Conservation (phyloP, 2,329 filamentous ascomycete species). For the Monilinia fructigena region DNA sequence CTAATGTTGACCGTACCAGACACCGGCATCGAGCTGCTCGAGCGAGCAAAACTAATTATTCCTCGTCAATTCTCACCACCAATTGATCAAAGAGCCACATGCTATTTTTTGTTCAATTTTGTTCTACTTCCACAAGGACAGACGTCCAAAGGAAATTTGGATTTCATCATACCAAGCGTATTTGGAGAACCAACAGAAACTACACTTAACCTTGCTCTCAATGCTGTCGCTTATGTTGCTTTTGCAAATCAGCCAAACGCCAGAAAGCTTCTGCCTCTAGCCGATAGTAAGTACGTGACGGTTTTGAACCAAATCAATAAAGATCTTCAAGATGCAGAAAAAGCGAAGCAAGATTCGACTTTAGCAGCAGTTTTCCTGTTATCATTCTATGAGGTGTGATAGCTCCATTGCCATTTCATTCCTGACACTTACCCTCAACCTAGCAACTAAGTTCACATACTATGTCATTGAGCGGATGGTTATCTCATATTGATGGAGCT, state of each 20-base stretch:
- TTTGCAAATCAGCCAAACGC: constrained; percentile 50
- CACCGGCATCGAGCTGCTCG: not conserved
- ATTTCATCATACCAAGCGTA: constrained; percentile 56
- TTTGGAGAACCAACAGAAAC: constrained; percentile 43
- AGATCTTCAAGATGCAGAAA: constrained; percentile 51
- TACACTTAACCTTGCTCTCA: constrained; percentile 50
- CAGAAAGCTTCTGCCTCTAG: constrained; percentile 41
- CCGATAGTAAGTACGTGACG: constrained; percentile 52
- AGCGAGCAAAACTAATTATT: constrained; percentile 47
- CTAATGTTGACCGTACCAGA: not conserved
- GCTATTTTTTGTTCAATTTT: constrained; percentile 59
- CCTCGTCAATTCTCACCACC: constrained; percentile 46
- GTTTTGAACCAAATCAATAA: constrained; percentile 52
- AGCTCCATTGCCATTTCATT: not conserved
- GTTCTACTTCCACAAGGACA: constrained; percentile 53
- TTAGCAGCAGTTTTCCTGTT: constrained; percentile 58
- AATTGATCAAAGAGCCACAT: constrained; percentile 53
- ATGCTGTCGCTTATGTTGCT: constrained; percentile 58
- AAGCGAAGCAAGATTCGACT: constrained; percentile 52
- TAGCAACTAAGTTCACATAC: constrained; percentile 52
- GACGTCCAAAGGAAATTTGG: constrained; percentile 53
- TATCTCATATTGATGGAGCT: constrained; percentile 59
- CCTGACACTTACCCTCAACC: not conserved
- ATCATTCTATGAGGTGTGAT: constrained; percentile 55
- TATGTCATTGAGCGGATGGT: constrained; percentile 56